Percentiles rank a stretch among this genome's conserved stretches.
These are phyloP conservation scores for Lachancea mirantina DNA, from an alignment of 805 yeast genomes.

Conservation along the genomic window DNA sequence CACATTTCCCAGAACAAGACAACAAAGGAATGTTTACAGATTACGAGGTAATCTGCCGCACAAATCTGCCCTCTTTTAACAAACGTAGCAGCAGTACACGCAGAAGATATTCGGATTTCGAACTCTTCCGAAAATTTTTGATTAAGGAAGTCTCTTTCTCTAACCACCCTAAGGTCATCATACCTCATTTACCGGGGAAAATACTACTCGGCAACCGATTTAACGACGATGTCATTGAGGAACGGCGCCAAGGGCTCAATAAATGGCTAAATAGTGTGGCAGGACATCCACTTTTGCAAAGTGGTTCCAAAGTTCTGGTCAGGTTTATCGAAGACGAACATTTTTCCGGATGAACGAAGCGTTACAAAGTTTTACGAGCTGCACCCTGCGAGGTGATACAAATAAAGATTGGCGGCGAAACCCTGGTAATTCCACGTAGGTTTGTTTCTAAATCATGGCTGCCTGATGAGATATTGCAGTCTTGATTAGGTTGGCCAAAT, in stretches of 20 bases:
- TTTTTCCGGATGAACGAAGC: conserved; percentile 12
- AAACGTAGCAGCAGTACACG: conserved; percentile 60
- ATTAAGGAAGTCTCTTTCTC: conserved; percentile 58
- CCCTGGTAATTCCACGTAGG: no score
- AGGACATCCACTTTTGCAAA: conserved; percentile 89
- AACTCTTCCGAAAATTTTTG: conserved; percentile 62
- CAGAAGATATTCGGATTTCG: conserved; percentile 87
- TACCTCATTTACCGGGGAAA: conserved; percentile 91
- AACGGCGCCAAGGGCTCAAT: conserved; percentile 76
- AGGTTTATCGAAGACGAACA: conserved; percentile 81
- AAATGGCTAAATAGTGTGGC: conserved; percentile 72
- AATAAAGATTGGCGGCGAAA: no score
- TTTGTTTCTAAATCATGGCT: no score
- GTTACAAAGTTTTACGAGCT: no score
- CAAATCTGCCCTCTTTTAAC: conserved; percentile 84
- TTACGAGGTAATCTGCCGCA: conserved; percentile 82
- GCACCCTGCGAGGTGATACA: no score
- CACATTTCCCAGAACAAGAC: conserved; percentile 29
- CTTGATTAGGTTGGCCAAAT: no score
- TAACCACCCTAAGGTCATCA: conserved; percentile 49
- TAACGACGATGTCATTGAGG: conserved; percentile 74
- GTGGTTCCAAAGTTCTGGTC: conserved; percentile 69
- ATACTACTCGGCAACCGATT: conserved; percentile 63
- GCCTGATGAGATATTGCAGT: no score
- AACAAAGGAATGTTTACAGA: conserved; percentile 70